Percentiles rank a stretch among this genome's conserved stretches.
These are phyloP conservation scores for thale cress (Arabidopsis thaliana) DNA, from an alignment of 345 rosid species.

Conservation along the genomic window TAIR10.1 NC_003074.8:17891501-17892000, in stretches of 20 bases:
- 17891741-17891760: constrained; percentile 48
- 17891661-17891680: constrained; percentile 47
- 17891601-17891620: constrained; percentile 73
- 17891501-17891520: constrained; percentile 60
- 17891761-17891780: constrained; percentile 47
- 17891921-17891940: constrained; percentile 12
- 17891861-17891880: constrained; percentile 49
- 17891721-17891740: constrained; percentile 22
- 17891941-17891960: constrained; percentile 34
- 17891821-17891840: constrained; percentile 44
- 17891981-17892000: constrained; percentile 14
- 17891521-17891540: constrained; percentile 52
- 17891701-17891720: constrained; percentile 39
- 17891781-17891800: constrained; percentile 57
- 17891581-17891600: constrained; percentile 50
- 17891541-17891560: constrained; percentile 8
- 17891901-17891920: constrained; percentile 48
- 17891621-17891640: constrained; percentile 52
- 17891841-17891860: constrained; percentile 36
- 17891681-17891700: constrained; percentile 53
- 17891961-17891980: constrained; percentile 34
- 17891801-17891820: constrained; percentile 50
- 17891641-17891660: constrained; percentile 52
- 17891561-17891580: constrained; percentile 49
- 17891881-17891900: constrained; percentile 57